Evolutionary conservation across 306 rosid genomes (phyloP).

Genomic region (Delonix regia): DNA sequence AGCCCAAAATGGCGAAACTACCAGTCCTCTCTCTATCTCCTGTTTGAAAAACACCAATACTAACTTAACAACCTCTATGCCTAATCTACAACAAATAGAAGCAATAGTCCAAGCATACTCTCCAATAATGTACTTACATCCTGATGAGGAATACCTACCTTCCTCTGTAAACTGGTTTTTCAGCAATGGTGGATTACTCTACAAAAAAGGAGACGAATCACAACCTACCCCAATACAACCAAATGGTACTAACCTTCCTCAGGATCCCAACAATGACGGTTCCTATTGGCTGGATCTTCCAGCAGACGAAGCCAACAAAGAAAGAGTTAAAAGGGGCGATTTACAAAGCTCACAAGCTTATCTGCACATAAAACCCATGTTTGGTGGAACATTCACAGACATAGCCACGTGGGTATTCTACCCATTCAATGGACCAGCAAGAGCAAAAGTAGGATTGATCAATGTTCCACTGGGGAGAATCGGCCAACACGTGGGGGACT

Average conservation of each 20-base stretch:
- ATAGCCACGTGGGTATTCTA: slow-evolving; percentile 58
- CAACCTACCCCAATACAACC: slow-evolving; percentile 43
- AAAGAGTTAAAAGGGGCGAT: slow-evolving; percentile 53
- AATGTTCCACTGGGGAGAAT: slow-evolving; percentile 47
- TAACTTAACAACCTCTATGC: slow-evolving; percentile 38
- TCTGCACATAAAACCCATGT: slow-evolving; percentile 60
- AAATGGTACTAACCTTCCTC: slow-evolving; percentile 56
- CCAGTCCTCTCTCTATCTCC: slow-evolving; percentile 25
- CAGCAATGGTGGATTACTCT: slow-evolving; percentile 50
- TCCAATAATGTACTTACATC: slow-evolving; percentile 56
- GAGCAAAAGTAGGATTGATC: slow-evolving; percentile 47
- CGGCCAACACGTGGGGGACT: no score
- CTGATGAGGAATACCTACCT: slow-evolving; percentile 54
- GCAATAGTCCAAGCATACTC: slow-evolving; percentile 50
- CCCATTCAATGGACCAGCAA: slow-evolving; percentile 63
- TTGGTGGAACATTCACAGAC: slow-evolving; percentile 61
- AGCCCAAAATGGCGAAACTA: slow-evolving; percentile 34
- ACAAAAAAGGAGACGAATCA: slow-evolving; percentile 40
- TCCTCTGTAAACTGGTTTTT: slow-evolving; percentile 62
- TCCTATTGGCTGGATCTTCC: slow-evolving; percentile 64
- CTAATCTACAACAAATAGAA: slow-evolving; percentile 43
- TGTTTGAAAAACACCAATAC: slow-evolving; percentile 53
- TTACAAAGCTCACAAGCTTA: slow-evolving; percentile 42
- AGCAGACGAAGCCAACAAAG: slow-evolving; percentile 28
- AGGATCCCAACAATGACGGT: slow-evolving; percentile 52